Evolutionary conservation across 2,329 filamentous ascomycete species (phyloP), one percentile per base, ranked within the genome.

Genomic region (Hymenoscyphus fructigenus): DNA sequence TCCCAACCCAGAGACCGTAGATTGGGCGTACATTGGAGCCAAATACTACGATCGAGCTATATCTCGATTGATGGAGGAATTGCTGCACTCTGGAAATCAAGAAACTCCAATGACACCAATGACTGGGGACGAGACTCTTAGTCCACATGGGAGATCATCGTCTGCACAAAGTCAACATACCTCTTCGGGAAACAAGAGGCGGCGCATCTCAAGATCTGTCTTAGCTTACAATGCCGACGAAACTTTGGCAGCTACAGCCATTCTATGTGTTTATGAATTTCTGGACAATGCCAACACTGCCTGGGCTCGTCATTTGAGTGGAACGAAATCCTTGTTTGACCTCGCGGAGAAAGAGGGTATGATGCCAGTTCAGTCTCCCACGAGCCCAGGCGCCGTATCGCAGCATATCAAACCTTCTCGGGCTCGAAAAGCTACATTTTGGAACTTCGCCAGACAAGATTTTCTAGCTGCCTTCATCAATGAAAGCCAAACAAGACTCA

Each of bases 181-280:
- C 72, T 63, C 72, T 70, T 67, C 67, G 41, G 64, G 41, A 26
- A 66, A 69, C 41, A 79, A 79, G 59, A 77, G 81, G 65, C 80
- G 79, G 36, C 78, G 81, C 23, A 70, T 74, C 66, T 80, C 75
- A 70, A 82, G 75, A 70, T 79, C 72, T 73, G 47, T 67, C 64
- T 66, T 78, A 41, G 71, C 78, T 41, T 79, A 79, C 59, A 81
- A 81, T 67, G 79, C 82, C 3, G 86, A 89, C 68, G 86, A 90
- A 65, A 80, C 89, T 3, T 79, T 89, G 26, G 86, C 87, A 9
- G 86, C 88, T 1, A 87, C 87, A 1, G 86, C 87, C 0, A 89
- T 90, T 15, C 75, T 91, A 1, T 89, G 86, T 65, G 84, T 88
- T 0, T 90, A 89, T 71, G 88, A 90, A 67, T 86, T 89, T 65